Evolutionary conservation across 2,329 filamentous ascomycete genomes (phyloP).

Genomic region (Ophiostoma sp.): DNA sequence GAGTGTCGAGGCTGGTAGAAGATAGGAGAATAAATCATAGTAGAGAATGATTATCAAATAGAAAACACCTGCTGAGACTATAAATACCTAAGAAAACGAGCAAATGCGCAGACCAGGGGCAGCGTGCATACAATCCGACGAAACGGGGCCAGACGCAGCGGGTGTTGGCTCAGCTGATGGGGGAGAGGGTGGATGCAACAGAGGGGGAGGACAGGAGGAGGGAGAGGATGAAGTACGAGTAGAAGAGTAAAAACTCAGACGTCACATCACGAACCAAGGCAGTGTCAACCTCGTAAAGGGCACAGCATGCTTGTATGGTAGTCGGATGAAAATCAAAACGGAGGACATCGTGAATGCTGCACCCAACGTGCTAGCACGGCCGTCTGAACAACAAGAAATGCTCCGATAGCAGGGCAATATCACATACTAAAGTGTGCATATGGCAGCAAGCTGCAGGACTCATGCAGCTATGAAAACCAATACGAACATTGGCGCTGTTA

Average conservation of each 20-base stretch:
- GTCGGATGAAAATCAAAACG: not conserved
- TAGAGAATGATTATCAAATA: not conserved
- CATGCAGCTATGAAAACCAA: not conserved
- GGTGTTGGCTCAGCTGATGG: not conserved
- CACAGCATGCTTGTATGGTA: no score
- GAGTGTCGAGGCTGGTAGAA: not conserved
- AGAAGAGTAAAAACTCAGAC: not conserved
- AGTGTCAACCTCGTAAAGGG: no score
- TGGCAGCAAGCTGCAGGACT: not conserved
- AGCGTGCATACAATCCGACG: not conserved
- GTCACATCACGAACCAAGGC: no score
- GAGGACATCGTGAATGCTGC: not conserved
- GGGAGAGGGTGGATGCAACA: no score
- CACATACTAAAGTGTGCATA: not conserved
- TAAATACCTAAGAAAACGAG: not conserved
- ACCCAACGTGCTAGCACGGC: not conserved
- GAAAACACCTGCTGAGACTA: not conserved
- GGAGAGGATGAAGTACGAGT: not conserved
- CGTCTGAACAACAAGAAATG: not conserved
- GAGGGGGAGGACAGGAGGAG: no score
- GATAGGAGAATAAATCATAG: not conserved
- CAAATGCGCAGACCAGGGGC: not conserved
- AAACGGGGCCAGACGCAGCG: not conserved
- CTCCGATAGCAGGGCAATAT: not conserved
- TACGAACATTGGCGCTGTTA: not conserved